Conservation (phyloP, 805 yeast species). For the Metschnikowia cerradonensis region DNA sequence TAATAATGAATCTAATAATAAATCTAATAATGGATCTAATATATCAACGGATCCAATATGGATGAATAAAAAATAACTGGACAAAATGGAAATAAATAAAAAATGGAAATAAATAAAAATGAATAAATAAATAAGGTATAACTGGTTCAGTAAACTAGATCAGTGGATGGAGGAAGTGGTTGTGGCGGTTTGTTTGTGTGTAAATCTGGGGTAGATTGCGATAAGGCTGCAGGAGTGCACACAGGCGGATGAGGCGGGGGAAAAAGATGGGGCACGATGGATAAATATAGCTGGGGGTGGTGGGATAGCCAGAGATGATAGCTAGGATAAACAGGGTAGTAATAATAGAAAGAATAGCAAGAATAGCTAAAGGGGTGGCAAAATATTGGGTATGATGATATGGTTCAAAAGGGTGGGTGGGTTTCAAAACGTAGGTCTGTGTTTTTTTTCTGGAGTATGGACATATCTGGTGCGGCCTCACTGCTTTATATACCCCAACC, state of each 20-base stretch:
- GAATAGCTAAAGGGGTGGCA: no score
- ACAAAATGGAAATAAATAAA: no score
- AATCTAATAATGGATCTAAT: no score
- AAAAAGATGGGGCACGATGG: no score
- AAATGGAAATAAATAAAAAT: not conserved
- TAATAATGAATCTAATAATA: no score
- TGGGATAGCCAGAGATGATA: not conserved
- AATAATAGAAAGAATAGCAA: not conserved
- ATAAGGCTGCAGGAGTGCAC: not conserved
- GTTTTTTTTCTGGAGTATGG: not conserved
- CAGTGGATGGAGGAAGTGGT: not conserved
- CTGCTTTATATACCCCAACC: not conserved
- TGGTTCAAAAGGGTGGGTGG: no score
- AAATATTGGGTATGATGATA: no score
- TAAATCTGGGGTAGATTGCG: constrained; percentile 4
- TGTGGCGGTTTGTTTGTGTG: not conserved
- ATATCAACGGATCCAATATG: no score
- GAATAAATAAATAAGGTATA: not conserved
- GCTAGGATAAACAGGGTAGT: not conserved
- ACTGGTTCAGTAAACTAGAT: not conserved
- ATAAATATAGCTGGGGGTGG: no score
- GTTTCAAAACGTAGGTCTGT: no score
- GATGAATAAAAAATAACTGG: no score
- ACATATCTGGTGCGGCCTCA: not conserved
- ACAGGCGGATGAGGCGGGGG: not conserved